A percentile compares a stretch with the other conserved stretches of the same genome.
phyloP scores from a whole-genome alignment of 2,329 filamentous ascomycete genomes.

The Hypomyces perniciosus region DNA sequence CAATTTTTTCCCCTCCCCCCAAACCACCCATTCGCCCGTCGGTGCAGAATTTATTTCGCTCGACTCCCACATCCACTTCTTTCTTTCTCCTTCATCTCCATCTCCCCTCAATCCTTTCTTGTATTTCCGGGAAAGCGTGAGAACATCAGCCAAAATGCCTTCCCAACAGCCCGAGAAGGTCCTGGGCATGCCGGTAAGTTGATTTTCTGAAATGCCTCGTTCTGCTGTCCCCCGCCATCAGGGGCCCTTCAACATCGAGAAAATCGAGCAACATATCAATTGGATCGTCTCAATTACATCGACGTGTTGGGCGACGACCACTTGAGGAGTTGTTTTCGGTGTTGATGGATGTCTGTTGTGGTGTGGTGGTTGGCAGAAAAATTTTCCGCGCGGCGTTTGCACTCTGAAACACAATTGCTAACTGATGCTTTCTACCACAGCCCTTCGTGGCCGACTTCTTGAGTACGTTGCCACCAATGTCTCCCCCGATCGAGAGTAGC shows the following conservation, averaged over 20 bases:
- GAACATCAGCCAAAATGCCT: slow-evolving; percentile 47
- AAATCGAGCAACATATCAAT: slow-evolving; percentile 16
- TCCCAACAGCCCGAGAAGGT: slow-evolving; percentile 49
- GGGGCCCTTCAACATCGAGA: slow-evolving; percentile 3
- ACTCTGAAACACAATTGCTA: slow-evolving; percentile 10
- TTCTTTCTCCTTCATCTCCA: slow-evolving; percentile 41
- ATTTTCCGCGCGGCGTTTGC: slow-evolving; percentile 2
- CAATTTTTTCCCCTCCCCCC: slow-evolving; percentile 42
- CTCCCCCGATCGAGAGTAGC: neutral
- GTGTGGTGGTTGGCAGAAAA: slow-evolving; percentile 6
- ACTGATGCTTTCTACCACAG: slow-evolving; percentile 37
- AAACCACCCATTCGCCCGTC: slow-evolving; percentile 39
- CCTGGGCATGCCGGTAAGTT: slow-evolving; percentile 63
- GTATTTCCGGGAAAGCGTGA: slow-evolving; percentile 35
- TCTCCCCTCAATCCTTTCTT: slow-evolving; percentile 59
- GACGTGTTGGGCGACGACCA: slow-evolving; percentile 1
- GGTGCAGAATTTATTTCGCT: slow-evolving; percentile 41
- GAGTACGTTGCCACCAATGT: slow-evolving; percentile 63
- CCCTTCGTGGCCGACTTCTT: slow-evolving; percentile 97
- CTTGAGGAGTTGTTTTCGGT: neutral
- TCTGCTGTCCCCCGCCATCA: slow-evolving; percentile 16
- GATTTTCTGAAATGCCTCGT: slow-evolving; percentile 24
- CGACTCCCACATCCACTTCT: slow-evolving; percentile 35
- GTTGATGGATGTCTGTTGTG: neutral
- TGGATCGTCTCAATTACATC: slow-evolving; percentile 9